Evolutionary conservation across 176 grass and related monocot genomes (phyloP).

Genomic region (Melocanna baccifera): DNA sequence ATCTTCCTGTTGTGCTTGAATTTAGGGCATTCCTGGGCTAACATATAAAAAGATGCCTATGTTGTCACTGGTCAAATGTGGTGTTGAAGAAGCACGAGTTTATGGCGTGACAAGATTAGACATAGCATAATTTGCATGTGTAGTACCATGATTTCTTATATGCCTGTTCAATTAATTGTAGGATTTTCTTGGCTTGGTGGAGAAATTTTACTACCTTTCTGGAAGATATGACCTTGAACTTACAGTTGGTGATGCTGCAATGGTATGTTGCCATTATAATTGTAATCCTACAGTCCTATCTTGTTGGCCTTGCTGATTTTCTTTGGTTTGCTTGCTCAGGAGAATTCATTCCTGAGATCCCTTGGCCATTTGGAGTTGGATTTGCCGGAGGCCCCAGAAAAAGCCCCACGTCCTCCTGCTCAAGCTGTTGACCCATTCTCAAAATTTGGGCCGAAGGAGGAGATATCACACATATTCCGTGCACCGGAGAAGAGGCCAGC

Average conservation of each 20-base stretch:
- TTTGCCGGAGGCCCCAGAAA: conserved; percentile 85
- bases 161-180: conserved; percentile 24
- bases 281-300: not conserved
- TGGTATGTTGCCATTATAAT: conserved; percentile 47
- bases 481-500: conserved; percentile 82
- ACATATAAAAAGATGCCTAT: not conserved
- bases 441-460: conserved; percentile 68
- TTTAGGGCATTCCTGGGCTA: not conserved
- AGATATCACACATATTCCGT: conserved; percentile 93
- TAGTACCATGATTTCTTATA: not conserved
- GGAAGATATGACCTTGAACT: conserved; percentile 93
- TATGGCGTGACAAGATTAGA: not conserved
- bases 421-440: conserved; percentile 73
- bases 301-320: conserved; percentile 19
- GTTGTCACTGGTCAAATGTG: not conserved
- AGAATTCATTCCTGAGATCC: conserved; percentile 75
- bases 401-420: conserved; percentile 61
- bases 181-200: conserved; percentile 92
- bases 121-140: not conserved
- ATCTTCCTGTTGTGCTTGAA: not conserved
- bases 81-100: not conserved
- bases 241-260: conserved; percentile 80
- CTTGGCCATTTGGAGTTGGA: conserved; percentile 80
- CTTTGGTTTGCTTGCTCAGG: conserved; percentile 40
- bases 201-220: conserved; percentile 94